These are phyloP conservation scores for Arthrobotrys musiformis DNA, from an alignment of 2,329 filamentous ascomycete species.

Conservation along the genomic window DNA sequence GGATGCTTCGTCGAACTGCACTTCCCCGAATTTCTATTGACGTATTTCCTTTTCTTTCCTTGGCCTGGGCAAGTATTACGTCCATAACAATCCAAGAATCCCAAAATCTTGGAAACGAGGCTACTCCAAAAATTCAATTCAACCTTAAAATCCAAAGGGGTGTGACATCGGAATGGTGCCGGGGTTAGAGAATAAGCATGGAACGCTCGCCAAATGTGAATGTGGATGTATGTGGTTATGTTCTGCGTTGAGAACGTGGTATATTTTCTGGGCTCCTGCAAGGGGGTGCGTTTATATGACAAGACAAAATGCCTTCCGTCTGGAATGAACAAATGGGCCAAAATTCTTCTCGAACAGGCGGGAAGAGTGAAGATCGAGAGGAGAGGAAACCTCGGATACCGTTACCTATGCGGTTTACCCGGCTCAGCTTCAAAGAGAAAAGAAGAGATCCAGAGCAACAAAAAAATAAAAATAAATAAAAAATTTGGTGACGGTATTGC, in stretches of 20 bases:
- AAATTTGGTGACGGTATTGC: no score
- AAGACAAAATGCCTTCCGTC: slow-evolving; percentile 4
- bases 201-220: slow-evolving; percentile 19
- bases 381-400: background rate
- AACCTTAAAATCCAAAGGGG: background rate
- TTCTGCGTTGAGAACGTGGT: slow-evolving; percentile 55
- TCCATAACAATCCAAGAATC: no score
- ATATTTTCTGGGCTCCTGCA: slow-evolving; percentile 12
- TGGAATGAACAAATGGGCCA: slow-evolving; percentile 39
- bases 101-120: no score
- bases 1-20: slow-evolving; percentile 30
- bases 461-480: no score
- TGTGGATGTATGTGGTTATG: background rate
- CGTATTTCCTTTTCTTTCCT: no score
- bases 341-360: slow-evolving; percentile 35
- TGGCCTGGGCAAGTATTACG: background rate
- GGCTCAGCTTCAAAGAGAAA: background rate
- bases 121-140: background rate
- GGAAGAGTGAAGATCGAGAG: background rate
- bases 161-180: slow-evolving; percentile 19
- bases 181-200: background rate
- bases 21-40: no score
- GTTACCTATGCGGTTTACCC: background rate
- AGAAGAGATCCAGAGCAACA: no score
- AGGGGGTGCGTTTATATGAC: slow-evolving; percentile 4